Conservation (phyloP, 306 rosid genomes). For the Corylus americana region DNA sequence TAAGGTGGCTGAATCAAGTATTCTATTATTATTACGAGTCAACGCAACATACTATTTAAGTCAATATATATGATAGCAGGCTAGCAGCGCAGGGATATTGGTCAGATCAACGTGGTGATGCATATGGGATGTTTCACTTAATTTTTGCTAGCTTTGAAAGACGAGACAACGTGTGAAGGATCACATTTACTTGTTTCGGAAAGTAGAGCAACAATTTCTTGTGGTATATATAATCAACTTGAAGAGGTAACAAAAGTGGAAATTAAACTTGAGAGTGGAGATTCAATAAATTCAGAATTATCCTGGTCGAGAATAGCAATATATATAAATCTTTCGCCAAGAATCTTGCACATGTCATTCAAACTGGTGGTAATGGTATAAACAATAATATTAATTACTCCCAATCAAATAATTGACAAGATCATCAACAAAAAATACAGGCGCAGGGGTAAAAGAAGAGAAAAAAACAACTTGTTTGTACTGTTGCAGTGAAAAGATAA, state of each 20-base stretch:
- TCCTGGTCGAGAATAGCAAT: conserved; percentile 18
- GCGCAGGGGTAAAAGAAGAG: neutral
- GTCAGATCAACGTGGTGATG: neutral
- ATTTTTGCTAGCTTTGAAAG: conserved; percentile 5
- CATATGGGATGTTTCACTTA: neutral
- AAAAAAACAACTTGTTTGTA: conserved; percentile 10
- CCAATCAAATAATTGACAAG: neutral
- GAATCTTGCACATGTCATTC: conserved; percentile 21
- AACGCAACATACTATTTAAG: conserved; percentile 7
- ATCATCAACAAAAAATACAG: neutral
- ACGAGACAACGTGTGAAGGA: conserved; percentile 6
- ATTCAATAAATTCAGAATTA: conserved; percentile 31
- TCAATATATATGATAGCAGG: neutral
- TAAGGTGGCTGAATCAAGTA: neutral
- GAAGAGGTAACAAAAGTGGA: conserved; percentile 19
- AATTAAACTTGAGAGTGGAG: conserved; percentile 21
- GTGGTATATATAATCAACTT: neutral
- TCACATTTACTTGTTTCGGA: conserved; percentile 14
- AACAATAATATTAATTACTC: conserved; percentile 23
- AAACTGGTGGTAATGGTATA: conserved; percentile 13
- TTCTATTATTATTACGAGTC: neutral
- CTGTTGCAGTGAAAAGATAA: conserved; percentile 30
- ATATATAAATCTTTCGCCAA: neutral
- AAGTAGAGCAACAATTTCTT: neutral
- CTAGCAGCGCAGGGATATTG: neutral